Percentiles rank a stretch among this genome's conserved stretches.
phyloP scores from a whole-genome alignment of 208 protist species.

The Trichomonas vaginalis region DNA sequence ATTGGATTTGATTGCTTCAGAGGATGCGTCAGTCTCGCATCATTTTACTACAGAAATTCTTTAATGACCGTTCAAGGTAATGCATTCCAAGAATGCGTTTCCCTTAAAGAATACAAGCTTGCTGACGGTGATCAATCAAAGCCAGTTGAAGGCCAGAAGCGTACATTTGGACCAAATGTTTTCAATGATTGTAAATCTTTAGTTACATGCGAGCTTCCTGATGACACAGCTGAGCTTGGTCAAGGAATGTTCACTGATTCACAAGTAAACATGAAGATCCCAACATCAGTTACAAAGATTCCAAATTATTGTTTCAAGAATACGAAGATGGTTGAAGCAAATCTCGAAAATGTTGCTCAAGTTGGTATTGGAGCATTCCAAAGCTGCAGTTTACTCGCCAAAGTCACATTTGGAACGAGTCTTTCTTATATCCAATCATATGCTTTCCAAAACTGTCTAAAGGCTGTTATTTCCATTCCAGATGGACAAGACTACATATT shows the following conservation, averaged over 20 bases:
- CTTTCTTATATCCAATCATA: background rate
- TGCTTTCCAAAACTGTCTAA: background rate
- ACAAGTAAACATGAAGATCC: background rate
- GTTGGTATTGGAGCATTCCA: background rate
- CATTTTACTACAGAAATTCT: background rate
- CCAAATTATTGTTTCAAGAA: background rate
- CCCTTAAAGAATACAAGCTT: background rate
- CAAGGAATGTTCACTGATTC: background rate
- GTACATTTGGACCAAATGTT: background rate
- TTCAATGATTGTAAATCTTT: background rate
- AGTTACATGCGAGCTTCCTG: background rate
- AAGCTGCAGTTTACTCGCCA: background rate
- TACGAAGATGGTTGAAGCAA: background rate
- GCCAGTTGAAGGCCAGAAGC: background rate
- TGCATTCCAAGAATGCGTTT: background rate
- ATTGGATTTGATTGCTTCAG: background rate
- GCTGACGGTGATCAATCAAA: background rate
- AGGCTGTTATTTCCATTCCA: background rate
- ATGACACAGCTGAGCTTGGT: background rate
- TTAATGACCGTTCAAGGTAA: background rate
- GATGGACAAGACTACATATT: background rate
- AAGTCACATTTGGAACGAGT: background rate
- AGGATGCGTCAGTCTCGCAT: background rate
- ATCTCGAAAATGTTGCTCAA: background rate
- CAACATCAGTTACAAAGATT: background rate